Evolutionary conservation across 441 rosid genomes (phyloP).

Genomic region (Iberis amara): DNA sequence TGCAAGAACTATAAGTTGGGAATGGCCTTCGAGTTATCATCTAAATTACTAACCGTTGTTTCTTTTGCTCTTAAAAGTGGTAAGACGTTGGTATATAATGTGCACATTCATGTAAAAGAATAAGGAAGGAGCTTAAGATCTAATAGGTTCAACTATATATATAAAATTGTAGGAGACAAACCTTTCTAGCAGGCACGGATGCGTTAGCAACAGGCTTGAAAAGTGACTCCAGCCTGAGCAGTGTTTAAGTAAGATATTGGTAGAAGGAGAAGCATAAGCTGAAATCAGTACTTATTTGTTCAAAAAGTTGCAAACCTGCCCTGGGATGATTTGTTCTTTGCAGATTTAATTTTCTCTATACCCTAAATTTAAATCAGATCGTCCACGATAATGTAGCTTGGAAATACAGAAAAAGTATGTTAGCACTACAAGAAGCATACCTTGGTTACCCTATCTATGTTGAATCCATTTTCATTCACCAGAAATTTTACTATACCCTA

Average conservation of each 20-base stretch:
- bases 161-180: conserved; percentile 30
- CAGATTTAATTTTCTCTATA: conserved; percentile 81
- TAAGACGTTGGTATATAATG: too few relatives aligned
- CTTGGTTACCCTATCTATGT: conserved; percentile 77
- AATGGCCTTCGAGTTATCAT: too few relatives aligned
- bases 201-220: conserved; percentile 69
- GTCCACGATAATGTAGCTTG: background rate
- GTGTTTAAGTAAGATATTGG: conserved; percentile 8
- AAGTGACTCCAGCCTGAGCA: conserved; percentile 72
- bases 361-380: conserved; percentile 45
- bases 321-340: conserved; percentile 90
- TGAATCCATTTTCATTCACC: conserved; percentile 86
- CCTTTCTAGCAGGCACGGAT: conserved; percentile 72
- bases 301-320: conserved; percentile 58
- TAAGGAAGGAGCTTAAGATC: conserved; percentile 11
- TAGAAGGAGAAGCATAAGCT: conserved; percentile 8
- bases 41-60: too few relatives aligned
- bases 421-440: conserved; percentile 27
- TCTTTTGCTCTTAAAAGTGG: too few relatives aligned
- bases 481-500: conserved; percentile 66
- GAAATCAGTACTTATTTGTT: conserved; percentile 11
- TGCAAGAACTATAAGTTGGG: too few relatives aligned
- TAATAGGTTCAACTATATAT: background rate
- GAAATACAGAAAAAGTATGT: conserved; percentile 13
- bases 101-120: conserved; percentile 2